Conservation (phyloP, 164 flowering plant genomes). For the Warburgia ugandensis region DNA sequence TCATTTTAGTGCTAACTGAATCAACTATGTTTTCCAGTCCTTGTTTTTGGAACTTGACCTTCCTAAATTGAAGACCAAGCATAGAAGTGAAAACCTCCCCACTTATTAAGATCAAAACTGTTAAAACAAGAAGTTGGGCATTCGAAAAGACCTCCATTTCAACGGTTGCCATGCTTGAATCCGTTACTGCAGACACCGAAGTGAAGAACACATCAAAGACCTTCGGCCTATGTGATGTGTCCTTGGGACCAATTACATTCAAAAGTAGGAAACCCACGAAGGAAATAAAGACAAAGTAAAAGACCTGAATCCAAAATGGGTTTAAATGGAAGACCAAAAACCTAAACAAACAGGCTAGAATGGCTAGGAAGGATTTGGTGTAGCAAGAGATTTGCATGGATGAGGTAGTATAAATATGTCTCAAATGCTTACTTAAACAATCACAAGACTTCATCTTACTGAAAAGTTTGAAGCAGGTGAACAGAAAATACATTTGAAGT, state of each 20-base stretch:
- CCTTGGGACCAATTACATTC: conserved; percentile 24
- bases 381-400: not conserved
- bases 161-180: conserved; percentile 68
- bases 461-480: too few relatives aligned
- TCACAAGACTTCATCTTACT: too few relatives aligned
- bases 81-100: conserved; percentile 68
- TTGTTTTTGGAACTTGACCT: conserved; percentile 12
- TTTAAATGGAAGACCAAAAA: conserved; percentile 12
- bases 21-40: not conserved
- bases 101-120: conserved; percentile 54
- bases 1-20: not conserved
- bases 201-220: conserved; percentile 54
- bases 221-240: conserved; percentile 12
- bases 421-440: too few relatives aligned
- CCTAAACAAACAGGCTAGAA: not conserved
- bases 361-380: too few relatives aligned
- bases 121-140: conserved; percentile 49
- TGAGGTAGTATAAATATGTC: too few relatives aligned
- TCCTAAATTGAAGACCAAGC: conserved; percentile 29
- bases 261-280: conserved; percentile 31
- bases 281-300: conserved; percentile 36
- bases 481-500: too few relatives aligned
- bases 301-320: conserved; percentile 36
- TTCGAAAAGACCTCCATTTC: conserved; percentile 83
- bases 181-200: conserved; percentile 62